Conservation (phyloP, 306 rosid species). For the Canavalia gladiata region DNA sequence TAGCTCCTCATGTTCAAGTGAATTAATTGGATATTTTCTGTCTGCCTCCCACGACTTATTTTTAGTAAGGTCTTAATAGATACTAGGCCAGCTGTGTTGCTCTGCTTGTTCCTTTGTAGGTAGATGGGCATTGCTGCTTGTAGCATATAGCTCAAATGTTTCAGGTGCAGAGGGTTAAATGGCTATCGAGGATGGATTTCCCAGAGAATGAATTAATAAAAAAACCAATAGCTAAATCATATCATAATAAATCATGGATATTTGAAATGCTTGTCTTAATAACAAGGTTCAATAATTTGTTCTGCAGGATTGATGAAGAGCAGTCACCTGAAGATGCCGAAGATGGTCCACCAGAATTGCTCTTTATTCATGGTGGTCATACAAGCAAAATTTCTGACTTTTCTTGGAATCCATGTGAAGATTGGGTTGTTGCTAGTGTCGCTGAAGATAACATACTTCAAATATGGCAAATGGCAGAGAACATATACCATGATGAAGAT, state of each 20-base stretch:
- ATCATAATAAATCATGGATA: not conserved
- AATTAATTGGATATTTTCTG: not conserved
- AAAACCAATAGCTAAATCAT: not conserved
- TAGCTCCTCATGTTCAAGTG: not conserved
- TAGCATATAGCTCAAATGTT: slow-evolving; percentile 19
- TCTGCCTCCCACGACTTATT: not conserved
- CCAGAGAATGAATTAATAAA: slow-evolving; percentile 7
- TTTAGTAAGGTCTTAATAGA: not conserved
- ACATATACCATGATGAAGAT: slow-evolving; percentile 98
- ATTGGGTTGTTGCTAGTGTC: slow-evolving; percentile 96
- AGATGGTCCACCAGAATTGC: slow-evolving; percentile 97
- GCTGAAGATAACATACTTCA: slow-evolving; percentile 99
- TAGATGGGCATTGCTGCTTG: not conserved
- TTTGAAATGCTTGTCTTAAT: not conserved
- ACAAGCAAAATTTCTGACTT: slow-evolving; percentile 98
- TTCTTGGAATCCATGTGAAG: slow-evolving; percentile 99
- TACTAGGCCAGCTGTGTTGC: not conserved
- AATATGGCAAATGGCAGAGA: slow-evolving; percentile 99
- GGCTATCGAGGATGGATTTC: slow-evolving; percentile 24
- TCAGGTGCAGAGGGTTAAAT: slow-evolving; percentile 24
- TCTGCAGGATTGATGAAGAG: slow-evolving; percentile 95
- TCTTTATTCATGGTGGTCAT: slow-evolving; percentile 98
- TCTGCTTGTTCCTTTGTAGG: not conserved
- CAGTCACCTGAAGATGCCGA: slow-evolving; percentile 94
- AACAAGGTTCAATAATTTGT: not conserved